Conservation (phyloP, 495 filamentous ascomycete genomes). For the Tirmania nivea region DNA sequence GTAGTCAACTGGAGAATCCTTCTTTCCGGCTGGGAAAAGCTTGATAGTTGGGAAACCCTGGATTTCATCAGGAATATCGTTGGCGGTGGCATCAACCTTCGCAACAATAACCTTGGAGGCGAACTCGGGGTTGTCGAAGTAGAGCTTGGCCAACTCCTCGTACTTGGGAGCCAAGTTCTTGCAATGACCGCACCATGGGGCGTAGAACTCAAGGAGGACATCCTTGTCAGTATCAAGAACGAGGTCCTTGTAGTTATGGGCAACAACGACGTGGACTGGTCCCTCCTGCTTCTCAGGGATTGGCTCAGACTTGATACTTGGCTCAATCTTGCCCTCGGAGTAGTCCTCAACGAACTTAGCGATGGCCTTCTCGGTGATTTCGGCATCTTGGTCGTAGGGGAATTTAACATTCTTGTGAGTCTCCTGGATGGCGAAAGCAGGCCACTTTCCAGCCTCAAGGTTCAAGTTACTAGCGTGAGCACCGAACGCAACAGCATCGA, state of each 20-base stretch:
- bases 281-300: constrained; percentile 90
- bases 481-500: constrained; percentile 87
- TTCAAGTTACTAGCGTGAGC: constrained; percentile 94
- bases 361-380: constrained; percentile 53
- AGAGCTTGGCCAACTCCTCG: constrained; percentile 70
- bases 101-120: constrained; percentile 74
- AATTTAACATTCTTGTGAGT: constrained; percentile 92
- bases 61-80: constrained; percentile 62
- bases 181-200: constrained; percentile 98
- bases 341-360: constrained; percentile 75
- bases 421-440: constrained; percentile 95
- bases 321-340: constrained; percentile 66
- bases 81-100: constrained; percentile 81
- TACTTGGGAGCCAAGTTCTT: constrained; percentile 83
- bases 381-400: constrained; percentile 71
- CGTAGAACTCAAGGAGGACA: constrained; percentile 95
- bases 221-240: constrained; percentile 91
- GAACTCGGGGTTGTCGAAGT: constrained; percentile 44
- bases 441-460: constrained; percentile 73
- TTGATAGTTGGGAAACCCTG: constrained; percentile 99
- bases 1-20: constrained; percentile 70
- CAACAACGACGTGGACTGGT: constrained; percentile 71
- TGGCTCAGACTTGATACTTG: constrained; percentile 95
- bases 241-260: constrained; percentile 79
- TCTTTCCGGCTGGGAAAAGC: constrained; percentile 78